Conservation (phyloP, 306 rosid species). For the Lathyrus aphaca region DNA sequence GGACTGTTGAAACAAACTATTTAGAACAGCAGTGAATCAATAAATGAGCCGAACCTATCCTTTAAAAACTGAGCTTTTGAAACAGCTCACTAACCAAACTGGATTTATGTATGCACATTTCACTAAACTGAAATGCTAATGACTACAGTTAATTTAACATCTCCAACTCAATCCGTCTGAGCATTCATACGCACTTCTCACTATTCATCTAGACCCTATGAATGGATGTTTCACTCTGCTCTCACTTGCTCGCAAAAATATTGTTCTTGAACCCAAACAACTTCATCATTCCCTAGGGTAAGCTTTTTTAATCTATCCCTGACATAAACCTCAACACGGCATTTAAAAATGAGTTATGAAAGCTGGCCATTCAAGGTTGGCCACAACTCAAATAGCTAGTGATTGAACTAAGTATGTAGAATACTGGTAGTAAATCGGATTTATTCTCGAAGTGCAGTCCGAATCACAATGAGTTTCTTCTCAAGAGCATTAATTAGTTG, state of each 20-base stretch:
- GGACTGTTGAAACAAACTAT: not conserved
- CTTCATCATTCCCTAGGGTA: not conserved
- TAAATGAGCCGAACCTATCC: not conserved
- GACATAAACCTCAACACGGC: not conserved
- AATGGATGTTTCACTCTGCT: not conserved
- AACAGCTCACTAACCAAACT: not conserved
- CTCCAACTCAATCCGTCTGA: not conserved
- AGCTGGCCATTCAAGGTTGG: not conserved
- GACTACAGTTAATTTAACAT: not conserved
- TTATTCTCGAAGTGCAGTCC: not conserved
- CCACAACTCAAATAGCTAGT: not conserved
- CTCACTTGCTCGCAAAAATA: not conserved
- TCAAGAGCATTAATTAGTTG: not conserved
- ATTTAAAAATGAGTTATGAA: not conserved
- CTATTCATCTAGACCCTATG: not conserved
- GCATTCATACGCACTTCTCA: not conserved
- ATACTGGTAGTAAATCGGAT: not conserved
- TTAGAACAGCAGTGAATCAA: not conserved
- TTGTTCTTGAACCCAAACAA: not conserved
- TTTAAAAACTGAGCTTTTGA: not conserved
- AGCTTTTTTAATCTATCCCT: not conserved
- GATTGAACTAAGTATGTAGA: not conserved
- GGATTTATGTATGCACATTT: not conserved
- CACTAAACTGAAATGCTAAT: conserved; percentile 1
- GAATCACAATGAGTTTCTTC: not conserved